These are phyloP conservation scores for Triangularia verruculosa DNA, from an alignment of 2,329 filamentous ascomycete genomes.

Conservation along the genomic window DNA sequence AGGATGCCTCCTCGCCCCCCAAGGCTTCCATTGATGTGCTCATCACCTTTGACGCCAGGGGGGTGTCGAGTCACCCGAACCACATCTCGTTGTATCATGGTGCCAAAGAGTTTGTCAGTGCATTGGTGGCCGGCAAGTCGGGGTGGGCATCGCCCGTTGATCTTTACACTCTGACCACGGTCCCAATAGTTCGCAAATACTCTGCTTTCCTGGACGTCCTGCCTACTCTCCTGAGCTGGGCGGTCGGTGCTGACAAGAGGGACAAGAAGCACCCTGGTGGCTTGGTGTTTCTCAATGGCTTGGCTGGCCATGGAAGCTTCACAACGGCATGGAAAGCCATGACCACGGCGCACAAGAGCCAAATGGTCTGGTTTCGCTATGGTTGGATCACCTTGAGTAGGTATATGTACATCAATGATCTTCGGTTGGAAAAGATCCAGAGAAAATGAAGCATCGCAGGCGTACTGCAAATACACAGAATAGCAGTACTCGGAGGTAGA, in stretches of 20 bases:
- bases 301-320: conserved; percentile 55
- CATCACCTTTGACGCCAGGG: conserved; percentile 82
- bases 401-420: conserved; percentile 94
- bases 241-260: conserved; percentile 37
- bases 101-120: conserved; percentile 67
- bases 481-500: no score
- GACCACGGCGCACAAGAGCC: conserved; percentile 84
- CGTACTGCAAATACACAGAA: neutral
- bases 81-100: conserved; percentile 87
- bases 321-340: conserved; percentile 74
- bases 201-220: conserved; percentile 70
- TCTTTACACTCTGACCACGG: conserved; percentile 78
- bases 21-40: conserved; percentile 69
- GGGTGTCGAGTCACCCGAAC: conserved; percentile 88
- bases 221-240: conserved; percentile 61
- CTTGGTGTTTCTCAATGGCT: conserved; percentile 53
- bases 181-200: conserved; percentile 78
- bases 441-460: conserved; percentile 16
- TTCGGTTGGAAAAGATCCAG: conserved; percentile 53
- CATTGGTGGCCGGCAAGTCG: conserved; percentile 60
- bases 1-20: conserved; percentile 34
- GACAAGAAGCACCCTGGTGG: conserved; percentile 51
- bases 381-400: conserved; percentile 88
- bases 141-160: conserved; percentile 72
- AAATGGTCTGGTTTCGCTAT: conserved; percentile 99